These are phyloP conservation scores for Geotrichum fermentans DNA, from an alignment of 1,139 yeast species.

Conservation along the genomic window DNA sequence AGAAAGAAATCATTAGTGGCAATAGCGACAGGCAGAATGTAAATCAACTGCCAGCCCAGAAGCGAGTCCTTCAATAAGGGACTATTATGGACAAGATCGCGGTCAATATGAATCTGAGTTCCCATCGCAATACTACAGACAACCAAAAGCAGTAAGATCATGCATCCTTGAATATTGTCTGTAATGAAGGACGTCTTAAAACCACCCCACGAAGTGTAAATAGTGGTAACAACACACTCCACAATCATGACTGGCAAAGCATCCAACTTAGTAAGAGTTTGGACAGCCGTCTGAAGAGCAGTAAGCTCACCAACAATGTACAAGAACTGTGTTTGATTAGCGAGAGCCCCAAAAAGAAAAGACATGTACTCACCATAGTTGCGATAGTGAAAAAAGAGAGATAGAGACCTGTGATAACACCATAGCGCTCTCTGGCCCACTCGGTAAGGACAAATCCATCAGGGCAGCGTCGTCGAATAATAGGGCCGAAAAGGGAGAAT, in stretches of 20 bases:
- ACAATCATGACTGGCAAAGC: constrained; percentile 81
- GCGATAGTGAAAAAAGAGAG: constrained; percentile 76
- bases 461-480: constrained; percentile 73
- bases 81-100: constrained; percentile 56
- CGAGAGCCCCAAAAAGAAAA: constrained; percentile 60
- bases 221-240: constrained; percentile 80
- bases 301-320: constrained; percentile 86
- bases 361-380: constrained; percentile 46
- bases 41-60: constrained; percentile 85
- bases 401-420: constrained; percentile 64
- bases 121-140: constrained; percentile 82
- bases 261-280: constrained; percentile 70
- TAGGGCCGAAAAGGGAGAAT: constrained; percentile 79
- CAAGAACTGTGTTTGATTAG: constrained; percentile 78
- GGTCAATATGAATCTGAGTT: constrained; percentile 65
- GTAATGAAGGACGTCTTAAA: constrained; percentile 84
- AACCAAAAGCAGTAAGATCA: constrained; percentile 61
- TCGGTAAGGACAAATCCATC: constrained; percentile 91
- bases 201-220: constrained; percentile 86
- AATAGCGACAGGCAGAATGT: constrained; percentile 79
- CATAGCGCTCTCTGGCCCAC: constrained; percentile 84
- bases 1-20: constrained; percentile 85
- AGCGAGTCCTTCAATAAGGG: constrained; percentile 59
- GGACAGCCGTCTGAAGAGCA: constrained; percentile 70
- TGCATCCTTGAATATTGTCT: constrained; percentile 78